Base-by-base conservation (phyloP, 2,329 filamentous ascomycete species). In the Penicillium sp. region DNA sequence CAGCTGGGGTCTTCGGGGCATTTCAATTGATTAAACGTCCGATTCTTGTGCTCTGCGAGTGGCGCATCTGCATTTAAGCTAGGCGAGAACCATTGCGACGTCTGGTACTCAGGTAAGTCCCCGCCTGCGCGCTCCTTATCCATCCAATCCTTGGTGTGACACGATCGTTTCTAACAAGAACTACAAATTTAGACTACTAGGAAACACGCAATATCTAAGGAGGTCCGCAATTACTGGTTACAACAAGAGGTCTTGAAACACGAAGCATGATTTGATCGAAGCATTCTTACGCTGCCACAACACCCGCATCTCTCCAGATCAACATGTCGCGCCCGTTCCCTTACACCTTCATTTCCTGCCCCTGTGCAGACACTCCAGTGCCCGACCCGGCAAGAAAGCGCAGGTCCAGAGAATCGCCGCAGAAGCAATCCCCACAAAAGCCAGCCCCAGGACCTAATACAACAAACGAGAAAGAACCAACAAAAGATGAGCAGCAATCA, bases 311-410 rank as follows among this genome's bases (percentile, higher is more conserved):
- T 7, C 8, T 34, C 18, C 2, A 24, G 21, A 29, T 44, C 54
- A 66, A 10, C 48, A 83, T 84, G 82, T 77, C 80, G n/a, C 75
- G 78, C 45, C 65, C 79, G 11, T 86, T 85, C 57, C 85, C 85
- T 2, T 87, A 86, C 70, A 82, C 83, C 29, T 84, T 83, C 67
- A 85, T 87, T 69, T 83, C 83, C 16, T 88, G 85, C 69, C 82
- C 84, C 47, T 88, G 85, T 72, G 81, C 78, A 61, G 79, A 83
- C 55, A 73, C 72, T 49, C 75, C 77, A 44, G 63, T 71, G 11
- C 69, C 73, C n/a, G 69, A 73, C 55, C 68, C 72, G 57, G 57
- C 64, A 67, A 63, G 74, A 71, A 64, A 72, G 60, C 71, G 62
- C 52, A 71, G 70, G 55, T 71, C 72, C 27, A 70, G 71, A 56